Conservation (phyloP, 768 basidiomycete species). For the Rhodotorula sphaerocarpa region DNA sequence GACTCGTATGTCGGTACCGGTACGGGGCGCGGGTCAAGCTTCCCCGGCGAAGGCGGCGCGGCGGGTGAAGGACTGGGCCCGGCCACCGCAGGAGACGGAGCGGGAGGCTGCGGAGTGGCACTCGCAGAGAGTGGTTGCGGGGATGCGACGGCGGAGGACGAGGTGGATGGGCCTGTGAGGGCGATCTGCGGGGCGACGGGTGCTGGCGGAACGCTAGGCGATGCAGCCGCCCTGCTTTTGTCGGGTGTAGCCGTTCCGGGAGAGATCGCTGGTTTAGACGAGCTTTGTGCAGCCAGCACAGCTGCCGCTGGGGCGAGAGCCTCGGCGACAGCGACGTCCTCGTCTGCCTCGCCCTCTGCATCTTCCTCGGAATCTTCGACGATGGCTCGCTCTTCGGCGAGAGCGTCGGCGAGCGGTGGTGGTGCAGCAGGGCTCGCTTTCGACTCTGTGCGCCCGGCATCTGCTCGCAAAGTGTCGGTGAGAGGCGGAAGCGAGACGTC, state of each 20-base stretch:
- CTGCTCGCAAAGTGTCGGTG: background rate
- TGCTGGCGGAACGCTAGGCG: background rate
- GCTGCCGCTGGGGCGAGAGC: constrained; percentile 18
- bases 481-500: constrained; percentile 23
- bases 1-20: constrained; percentile 10
- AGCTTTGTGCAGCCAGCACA: no score
- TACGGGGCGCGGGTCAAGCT: background rate
- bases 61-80: constrained; percentile 43
- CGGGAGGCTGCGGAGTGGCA: background rate
- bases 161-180: background rate
- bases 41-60: background rate
- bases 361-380: constrained; percentile 19
- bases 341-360: constrained; percentile 24
- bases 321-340: constrained; percentile 18
- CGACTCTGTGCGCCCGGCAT: background rate
- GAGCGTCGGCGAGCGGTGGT: background rate
- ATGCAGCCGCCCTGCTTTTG: background rate
- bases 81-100: background rate
- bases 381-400: background rate
- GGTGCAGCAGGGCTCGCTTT: background rate
- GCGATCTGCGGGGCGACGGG: background rate
- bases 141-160: background rate
- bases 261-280: background rate
- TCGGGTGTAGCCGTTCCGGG: background rate
- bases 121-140: background rate